phyloP scores from a whole-genome alignment of 768 basidiomycete species.

The Mycena alexandri region DNA sequence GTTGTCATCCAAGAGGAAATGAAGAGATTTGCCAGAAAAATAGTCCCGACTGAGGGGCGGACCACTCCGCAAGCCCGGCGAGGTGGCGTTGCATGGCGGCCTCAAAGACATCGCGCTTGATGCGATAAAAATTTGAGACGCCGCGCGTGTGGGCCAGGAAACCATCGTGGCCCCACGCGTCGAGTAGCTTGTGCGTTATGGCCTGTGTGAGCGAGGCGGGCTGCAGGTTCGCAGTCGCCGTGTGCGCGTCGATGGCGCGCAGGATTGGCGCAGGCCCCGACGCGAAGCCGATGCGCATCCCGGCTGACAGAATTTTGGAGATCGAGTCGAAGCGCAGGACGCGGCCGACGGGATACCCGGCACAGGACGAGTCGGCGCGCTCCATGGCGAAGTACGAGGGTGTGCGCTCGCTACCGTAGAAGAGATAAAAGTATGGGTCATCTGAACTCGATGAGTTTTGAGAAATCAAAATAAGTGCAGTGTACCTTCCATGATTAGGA shows the following conservation, averaged over 20 bases:
- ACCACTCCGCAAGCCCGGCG: constrained; percentile 81
- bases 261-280: constrained; percentile 80
- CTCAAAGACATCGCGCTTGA: constrained; percentile 84
- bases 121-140: constrained; percentile 81
- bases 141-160: constrained; percentile 75
- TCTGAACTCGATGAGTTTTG: constrained; percentile 55
- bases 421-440: constrained; percentile 85
- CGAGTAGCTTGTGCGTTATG: constrained; percentile 68
- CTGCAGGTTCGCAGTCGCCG: constrained; percentile 76
- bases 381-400: constrained; percentile 90
- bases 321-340: constrained; percentile 92
- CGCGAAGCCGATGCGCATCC: constrained; percentile 85
- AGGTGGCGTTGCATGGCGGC: constrained; percentile 80
- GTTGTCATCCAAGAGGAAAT: background rate
- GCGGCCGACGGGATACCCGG: constrained; percentile 68
- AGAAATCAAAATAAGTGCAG: constrained; percentile 12
- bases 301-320: constrained; percentile 84
- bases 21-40: constrained; percentile 79
- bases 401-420: constrained; percentile 74
- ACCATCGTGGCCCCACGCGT: constrained; percentile 82
- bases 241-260: constrained; percentile 71
- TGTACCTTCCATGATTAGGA: constrained; percentile 88
- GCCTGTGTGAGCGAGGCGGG: constrained; percentile 73
- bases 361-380: constrained; percentile 58
- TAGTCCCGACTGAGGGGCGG: constrained; percentile 83